A percentile compares a stretch with the other conserved stretches of the same genome.
Evolutionary conservation across 2,329 filamentous ascomycete species (phyloP).

Genomic region (Phialemoniopsis sp.): DNA sequence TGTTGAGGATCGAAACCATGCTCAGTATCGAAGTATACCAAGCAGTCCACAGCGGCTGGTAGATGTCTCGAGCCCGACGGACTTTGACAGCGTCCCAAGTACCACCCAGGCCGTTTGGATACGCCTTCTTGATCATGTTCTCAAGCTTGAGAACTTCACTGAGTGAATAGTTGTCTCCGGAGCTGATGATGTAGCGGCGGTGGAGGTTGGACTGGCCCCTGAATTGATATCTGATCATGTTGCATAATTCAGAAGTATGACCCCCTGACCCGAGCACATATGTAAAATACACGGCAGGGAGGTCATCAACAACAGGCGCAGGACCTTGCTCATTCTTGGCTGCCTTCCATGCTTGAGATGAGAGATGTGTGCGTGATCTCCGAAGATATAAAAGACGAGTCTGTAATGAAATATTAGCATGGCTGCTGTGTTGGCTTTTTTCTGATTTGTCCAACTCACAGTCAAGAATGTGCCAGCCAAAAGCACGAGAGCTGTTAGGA

Average conservation of each 20-base stretch:
- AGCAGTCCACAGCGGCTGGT: slow-evolving; percentile 73
- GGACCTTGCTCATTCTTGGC: too few species aligned
- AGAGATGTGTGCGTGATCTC: too few species aligned
- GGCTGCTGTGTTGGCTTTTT: too few species aligned
- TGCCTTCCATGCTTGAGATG: too few species aligned
- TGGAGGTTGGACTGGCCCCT: slow-evolving; percentile 49
- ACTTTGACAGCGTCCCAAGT: slow-evolving; percentile 65
- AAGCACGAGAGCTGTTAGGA: too few species aligned
- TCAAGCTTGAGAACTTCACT: slow-evolving; percentile 63
- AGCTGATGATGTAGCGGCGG: slow-evolving; percentile 78
- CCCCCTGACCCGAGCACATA: slow-evolving; percentile 89
- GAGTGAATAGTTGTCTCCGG: slow-evolving; percentile 70
- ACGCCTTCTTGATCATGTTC: slow-evolving; percentile 29
- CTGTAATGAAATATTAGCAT: too few species aligned
- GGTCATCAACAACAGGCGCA: slow-evolving; percentile 7
- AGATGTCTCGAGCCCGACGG: slow-evolving; percentile 73
- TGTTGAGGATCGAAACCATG: slow-evolving; percentile 38
- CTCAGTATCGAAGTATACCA: slow-evolving; percentile 63
- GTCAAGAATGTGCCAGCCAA: too few species aligned
- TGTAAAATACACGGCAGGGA: slow-evolving; percentile 52
- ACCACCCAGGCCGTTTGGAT: slow-evolving; percentile 28
- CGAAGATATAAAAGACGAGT: too few species aligned
- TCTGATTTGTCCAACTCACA: too few species aligned
- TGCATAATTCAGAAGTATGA: slow-evolving; percentile 92
- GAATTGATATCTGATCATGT: slow-evolving; percentile 65